These are phyloP conservation scores for Starmera caribaea DNA, from an alignment of 805 yeast species.

Conservation along the genomic window DNA sequence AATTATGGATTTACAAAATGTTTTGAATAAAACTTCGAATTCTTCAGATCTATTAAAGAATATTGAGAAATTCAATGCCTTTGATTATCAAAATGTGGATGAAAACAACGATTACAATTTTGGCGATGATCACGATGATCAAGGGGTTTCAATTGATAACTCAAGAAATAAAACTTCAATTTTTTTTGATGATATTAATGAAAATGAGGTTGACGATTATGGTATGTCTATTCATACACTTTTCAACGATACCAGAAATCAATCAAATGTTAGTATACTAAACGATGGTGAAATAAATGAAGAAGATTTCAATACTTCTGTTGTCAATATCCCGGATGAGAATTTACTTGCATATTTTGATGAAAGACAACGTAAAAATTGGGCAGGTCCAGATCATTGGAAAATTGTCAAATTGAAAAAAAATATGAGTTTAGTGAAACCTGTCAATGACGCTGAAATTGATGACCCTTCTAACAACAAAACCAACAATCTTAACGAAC, in stretches of 20 bases:
- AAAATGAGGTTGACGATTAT: conserved; percentile 14
- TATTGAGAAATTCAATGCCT: conserved; percentile 5
- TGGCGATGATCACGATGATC: conserved; percentile 6
- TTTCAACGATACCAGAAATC: conserved; percentile 14
- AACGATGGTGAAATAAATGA: conserved; percentile 9
- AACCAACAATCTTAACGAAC: background rate
- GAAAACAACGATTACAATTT: conserved; percentile 1
- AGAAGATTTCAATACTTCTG: conserved; percentile 7
- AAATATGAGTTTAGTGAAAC: background rate
- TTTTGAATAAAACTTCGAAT: conserved; percentile 9
- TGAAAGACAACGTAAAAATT: conserved; percentile 51
- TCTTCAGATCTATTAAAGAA: conserved; percentile 8
- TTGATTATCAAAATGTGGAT: conserved; percentile 1
- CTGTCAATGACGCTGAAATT: background rate
- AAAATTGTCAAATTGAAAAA: conserved; percentile 52
- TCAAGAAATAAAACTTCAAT: conserved; percentile 19
- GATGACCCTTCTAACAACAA: conserved; percentile 1
- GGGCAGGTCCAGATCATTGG: conserved; percentile 97
- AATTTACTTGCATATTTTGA: conserved; percentile 78
- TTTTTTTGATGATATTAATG: conserved; percentile 14
- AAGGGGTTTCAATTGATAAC: conserved; percentile 5
- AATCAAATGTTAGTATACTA: conserved; percentile 4
- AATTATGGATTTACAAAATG: conserved; percentile 10
- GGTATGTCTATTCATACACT: conserved; percentile 18
- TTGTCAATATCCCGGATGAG: conserved; percentile 33